Conservation (phyloP, 768 basidiomycete species). For the Mycena latifolia region DNA sequence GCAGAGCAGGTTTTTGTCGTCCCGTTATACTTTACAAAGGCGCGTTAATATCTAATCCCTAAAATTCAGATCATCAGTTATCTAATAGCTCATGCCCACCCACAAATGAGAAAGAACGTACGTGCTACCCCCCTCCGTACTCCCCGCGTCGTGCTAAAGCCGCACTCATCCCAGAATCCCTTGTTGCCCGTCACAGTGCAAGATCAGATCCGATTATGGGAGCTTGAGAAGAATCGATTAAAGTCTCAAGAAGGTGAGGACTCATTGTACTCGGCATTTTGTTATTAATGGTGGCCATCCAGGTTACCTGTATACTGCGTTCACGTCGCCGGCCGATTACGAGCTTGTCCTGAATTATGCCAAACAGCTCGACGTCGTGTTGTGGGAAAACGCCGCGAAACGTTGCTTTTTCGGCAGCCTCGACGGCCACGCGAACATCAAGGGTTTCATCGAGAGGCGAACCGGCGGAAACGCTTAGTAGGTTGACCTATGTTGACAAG, state of each 20-base stretch:
- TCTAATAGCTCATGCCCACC: constrained; percentile 93
- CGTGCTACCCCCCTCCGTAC: constrained; percentile 43
- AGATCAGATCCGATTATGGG: constrained; percentile 98
- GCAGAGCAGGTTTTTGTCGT: constrained; percentile 84
- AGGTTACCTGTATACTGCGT: constrained; percentile 92
- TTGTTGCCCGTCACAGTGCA: constrained; percentile 97
- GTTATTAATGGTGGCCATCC: constrained; percentile 40
- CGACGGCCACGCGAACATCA: constrained; percentile 84
- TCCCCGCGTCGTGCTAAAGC: constrained; percentile 38
- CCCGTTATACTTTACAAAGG: constrained; percentile 35
- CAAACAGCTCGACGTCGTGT: constrained; percentile 80
- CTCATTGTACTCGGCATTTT: constrained; percentile 33
- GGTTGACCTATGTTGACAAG: constrained; percentile 18
- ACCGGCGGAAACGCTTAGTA: constrained; percentile 53
- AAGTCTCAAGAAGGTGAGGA: constrained; percentile 86
- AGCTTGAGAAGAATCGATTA: constrained; percentile 93
- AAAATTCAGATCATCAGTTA: constrained; percentile 90
- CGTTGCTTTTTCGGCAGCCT: constrained; percentile 87
- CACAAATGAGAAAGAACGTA: constrained; percentile 97
- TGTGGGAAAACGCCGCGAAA: constrained; percentile 84
- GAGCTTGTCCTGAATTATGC: constrained; percentile 90
- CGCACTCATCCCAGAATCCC: constrained; percentile 72
- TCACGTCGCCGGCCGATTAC: constrained; percentile 89
- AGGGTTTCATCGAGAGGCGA: constrained; percentile 83
- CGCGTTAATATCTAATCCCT: constrained; percentile 31